These are phyloP conservation scores for Penicillium atrosanguineum DNA, from an alignment of 495 filamentous ascomycete genomes.

Conservation along the genomic window DNA sequence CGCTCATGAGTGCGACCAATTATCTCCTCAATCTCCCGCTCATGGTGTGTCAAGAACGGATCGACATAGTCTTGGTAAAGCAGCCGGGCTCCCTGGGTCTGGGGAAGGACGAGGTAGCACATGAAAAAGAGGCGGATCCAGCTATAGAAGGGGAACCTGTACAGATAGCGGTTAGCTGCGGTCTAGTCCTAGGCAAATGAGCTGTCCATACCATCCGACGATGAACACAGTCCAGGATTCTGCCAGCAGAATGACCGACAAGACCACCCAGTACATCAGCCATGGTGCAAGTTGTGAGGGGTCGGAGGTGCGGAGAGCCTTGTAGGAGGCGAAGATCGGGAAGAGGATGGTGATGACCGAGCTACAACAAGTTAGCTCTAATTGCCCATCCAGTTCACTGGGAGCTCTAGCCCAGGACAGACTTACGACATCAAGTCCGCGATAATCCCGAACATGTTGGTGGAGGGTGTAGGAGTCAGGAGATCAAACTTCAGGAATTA, in stretches of 20 bases:
- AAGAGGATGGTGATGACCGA: constrained; percentile 90
- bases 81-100: constrained; percentile 83
- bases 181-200: neutral
- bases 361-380: constrained; percentile 38
- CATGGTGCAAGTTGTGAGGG: constrained; percentile 93
- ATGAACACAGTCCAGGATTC: constrained; percentile 88
- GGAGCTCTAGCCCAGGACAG: neutral
- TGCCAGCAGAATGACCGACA: constrained; percentile 74
- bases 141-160: constrained; percentile 88
- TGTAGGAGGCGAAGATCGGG: constrained; percentile 96
- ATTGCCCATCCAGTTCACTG: neutral
- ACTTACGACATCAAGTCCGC: constrained; percentile 77
- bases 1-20: constrained; percentile 81
- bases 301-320: constrained; percentile 90
- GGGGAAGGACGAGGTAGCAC: constrained; percentile 95
- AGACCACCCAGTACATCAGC: constrained; percentile 98
- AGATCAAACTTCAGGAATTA: constrained; percentile 8
- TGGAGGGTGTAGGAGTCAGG: neutral
- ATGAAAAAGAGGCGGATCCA: constrained; percentile 86
- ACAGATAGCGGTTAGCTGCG: constrained; percentile 1
- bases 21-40: constrained; percentile 83
- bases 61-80: constrained; percentile 84
- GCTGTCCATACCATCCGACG: constrained; percentile 63
- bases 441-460: constrained; percentile 75
- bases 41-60: constrained; percentile 85